Base-by-base conservation (phyloP, 164 flowering plant genomes). In the Paratinospora sagittata region DNA sequence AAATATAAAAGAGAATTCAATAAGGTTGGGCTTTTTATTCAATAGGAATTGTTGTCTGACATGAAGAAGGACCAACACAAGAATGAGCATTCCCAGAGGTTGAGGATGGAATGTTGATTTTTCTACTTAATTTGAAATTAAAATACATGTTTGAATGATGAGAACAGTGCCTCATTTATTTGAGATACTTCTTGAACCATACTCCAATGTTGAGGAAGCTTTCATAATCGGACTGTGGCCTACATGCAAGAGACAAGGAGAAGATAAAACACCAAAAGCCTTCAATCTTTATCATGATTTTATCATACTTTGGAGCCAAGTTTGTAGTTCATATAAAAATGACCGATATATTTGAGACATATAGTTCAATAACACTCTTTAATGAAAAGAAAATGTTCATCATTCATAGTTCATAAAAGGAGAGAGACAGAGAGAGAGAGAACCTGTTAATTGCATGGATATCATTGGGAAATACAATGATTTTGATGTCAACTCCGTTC, bases 161-260 rank as follows among this genome's bases (percentile, higher is more conserved):
- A 3, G 55, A 47, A 47, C 17, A 39, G 27, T 11, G 27, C 65
- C 36, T 7, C 60, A 65, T 87, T 30, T 81, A 88, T 69, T 82
- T 81, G 69, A 94, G 89, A 60, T 86, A 81, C 79, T 90, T 91
- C 73, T 84, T 96, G 86, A 96, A 96, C 99, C 99, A 96, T 6
- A 93, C 88, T 63, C 95, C 98, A 74, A 91, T 88, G 72, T 93
- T 93, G 11, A 96, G 87, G 74, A 84, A 93, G 84, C 98, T 83
- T 71, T 96, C 99, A 64, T 87, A 95, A 78, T 95, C 97, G 0
- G 99, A 83, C 77, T 90, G 98, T 21, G 96, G 97, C 78, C 99
- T 95, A 93, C 83, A 81, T 16, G 63, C 68, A 63, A 78, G 52
- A 71, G 65, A 64, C 34, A 41, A 70, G 8, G 27, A 66, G 11